phyloP scores from a whole-genome alignment of 164 flowering plant species.

The Sedum album region DNA sequence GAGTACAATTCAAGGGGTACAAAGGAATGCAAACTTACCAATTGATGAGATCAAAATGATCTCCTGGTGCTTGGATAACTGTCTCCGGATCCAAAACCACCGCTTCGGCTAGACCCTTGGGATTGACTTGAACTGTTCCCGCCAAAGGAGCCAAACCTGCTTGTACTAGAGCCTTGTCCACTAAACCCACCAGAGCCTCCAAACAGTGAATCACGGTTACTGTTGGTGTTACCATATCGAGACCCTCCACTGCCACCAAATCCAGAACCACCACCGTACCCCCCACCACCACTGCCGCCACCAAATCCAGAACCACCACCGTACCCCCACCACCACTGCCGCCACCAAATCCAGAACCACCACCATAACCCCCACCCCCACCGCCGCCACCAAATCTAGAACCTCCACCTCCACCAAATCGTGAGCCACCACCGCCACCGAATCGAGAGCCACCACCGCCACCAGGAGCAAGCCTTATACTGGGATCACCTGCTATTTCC shows the following conservation, averaged over 20 bases:
- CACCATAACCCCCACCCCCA: slow-evolving; percentile 13
- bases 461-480: slow-evolving; percentile 32
- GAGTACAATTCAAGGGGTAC: too few relatives aligned
- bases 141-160: slow-evolving; percentile 24
- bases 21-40: too few relatives aligned
- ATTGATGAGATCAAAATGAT: not conserved
- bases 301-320: slow-evolving; percentile 1
- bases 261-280: slow-evolving; percentile 12
- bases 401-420: slow-evolving; percentile 11
- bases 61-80: not conserved
- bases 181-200: slow-evolving; percentile 28
- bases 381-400: slow-evolving; percentile 13
- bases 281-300: slow-evolving; percentile 14
- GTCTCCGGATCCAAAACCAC: slow-evolving; percentile 13
- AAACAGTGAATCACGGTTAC: slow-evolving; percentile 18
- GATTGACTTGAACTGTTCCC: slow-evolving; percentile 23
- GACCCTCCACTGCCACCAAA: slow-evolving; percentile 13
- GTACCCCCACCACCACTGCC: slow-evolving; percentile 8
- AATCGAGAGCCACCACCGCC: slow-evolving; percentile 4
- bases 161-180: slow-evolving; percentile 22
- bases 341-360: slow-evolving; percentile 4
- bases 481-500: slow-evolving; percentile 35
- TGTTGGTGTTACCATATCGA: slow-evolving; percentile 14
- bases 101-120: slow-evolving; percentile 15
- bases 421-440: slow-evolving; percentile 1